Evolutionary conservation across 345 rosid genomes (phyloP).

Genomic region (Populus deltoides): DNA sequence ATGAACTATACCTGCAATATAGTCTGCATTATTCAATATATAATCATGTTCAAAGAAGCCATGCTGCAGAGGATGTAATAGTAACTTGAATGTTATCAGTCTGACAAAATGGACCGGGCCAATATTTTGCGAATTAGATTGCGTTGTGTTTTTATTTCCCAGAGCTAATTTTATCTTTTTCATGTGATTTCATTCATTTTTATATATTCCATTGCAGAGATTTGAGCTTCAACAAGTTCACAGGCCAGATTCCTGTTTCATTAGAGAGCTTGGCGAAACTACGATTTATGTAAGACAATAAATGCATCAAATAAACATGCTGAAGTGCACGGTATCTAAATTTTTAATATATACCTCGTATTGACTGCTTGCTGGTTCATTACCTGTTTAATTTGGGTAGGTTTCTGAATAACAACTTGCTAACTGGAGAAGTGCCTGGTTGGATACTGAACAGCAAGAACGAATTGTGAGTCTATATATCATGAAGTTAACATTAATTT

Average conservation of each 20-base stretch:
- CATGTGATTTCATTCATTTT: not conserved
- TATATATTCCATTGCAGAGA: conserved; percentile 46
- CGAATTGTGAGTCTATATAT: conserved; percentile 41
- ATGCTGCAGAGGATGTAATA: not conserved
- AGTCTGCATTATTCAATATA: not conserved
- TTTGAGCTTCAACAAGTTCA: conserved; percentile 71
- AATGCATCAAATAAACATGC: not conserved
- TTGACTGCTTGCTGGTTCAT: not conserved
- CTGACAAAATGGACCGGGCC: not conserved
- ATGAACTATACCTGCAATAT: not conserved
- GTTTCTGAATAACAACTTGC: conserved; percentile 69
- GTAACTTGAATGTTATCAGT: not conserved
- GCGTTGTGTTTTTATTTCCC: not conserved
- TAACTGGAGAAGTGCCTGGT: conserved; percentile 58
- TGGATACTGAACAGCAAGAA: conserved; percentile 36
- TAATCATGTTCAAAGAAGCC: not conserved
- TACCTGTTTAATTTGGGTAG: conserved; percentile 25
- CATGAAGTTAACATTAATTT: not conserved
- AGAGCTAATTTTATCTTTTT: not conserved
- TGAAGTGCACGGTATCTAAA: not conserved
- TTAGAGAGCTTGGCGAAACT: conserved; percentile 9
- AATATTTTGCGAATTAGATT: not conserved
- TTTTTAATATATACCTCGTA: not conserved
- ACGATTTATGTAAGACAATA: conserved; percentile 46
- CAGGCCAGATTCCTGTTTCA: conserved; percentile 44